Evolutionary conservation across 495 filamentous ascomycete species (phyloP).

Genomic region (Glutinoglossum americanum): DNA sequence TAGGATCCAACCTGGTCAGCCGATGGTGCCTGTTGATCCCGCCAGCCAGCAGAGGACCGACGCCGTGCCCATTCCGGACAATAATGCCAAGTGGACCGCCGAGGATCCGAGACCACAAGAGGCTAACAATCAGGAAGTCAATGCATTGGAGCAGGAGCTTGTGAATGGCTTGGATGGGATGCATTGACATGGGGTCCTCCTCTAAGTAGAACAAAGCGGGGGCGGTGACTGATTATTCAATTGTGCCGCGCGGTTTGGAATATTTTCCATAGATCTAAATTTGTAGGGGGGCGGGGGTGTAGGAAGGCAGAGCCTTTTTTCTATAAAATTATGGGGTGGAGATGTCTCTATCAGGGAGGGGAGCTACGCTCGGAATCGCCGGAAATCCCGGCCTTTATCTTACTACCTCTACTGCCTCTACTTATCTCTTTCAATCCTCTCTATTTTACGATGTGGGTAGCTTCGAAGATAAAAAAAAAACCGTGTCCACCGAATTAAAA

Average conservation of each 20-base stretch:
- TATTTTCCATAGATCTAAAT: not conserved
- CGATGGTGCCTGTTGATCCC: constrained; percentile 9
- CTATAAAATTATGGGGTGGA: not conserved
- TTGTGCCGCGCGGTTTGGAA: not conserved
- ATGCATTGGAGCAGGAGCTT: constrained; percentile 66
- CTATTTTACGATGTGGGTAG: not conserved
- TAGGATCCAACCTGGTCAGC: constrained; percentile 33
- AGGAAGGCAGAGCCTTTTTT: not conserved
- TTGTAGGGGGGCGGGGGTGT: not conserved
- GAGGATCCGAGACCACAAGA: constrained; percentile 85
- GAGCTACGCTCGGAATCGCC: no score
- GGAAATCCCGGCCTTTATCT: not conserved
- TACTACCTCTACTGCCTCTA: not conserved
- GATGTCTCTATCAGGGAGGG: not conserved
- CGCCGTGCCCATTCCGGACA: constrained; percentile 53
- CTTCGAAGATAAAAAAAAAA: not conserved
- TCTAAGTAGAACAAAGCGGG: not conserved
- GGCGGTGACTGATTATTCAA: not conserved
- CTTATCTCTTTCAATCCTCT: not conserved
- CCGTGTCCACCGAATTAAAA: no score
- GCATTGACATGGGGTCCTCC: not conserved
- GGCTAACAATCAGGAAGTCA: constrained; percentile 27
- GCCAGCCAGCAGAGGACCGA: constrained; percentile 15
- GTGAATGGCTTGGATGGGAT: constrained; percentile 58
- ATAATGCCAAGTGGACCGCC: constrained; percentile 46